Evolutionary conservation across 768 basidiomycete species (phyloP), one percentile per base, ranked within the genome.

Genomic region (Lactarius deliciosus): DNA sequence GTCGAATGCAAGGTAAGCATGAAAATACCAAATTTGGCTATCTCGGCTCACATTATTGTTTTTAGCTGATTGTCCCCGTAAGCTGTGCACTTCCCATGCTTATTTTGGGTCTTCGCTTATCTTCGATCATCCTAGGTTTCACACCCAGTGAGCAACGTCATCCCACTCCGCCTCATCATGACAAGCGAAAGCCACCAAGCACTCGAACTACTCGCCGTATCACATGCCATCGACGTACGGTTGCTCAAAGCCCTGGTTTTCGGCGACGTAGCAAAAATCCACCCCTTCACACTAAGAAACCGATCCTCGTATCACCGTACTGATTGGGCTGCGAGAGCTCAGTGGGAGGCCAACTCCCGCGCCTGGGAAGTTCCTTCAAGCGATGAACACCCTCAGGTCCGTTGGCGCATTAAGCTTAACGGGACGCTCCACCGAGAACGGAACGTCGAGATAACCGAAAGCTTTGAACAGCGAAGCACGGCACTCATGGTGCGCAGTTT

Each of bases 1-100:
- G 63, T 70, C 32, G 67, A 70, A 30, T 70, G 69, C 43, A 53
- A 28, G 32, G 69, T 68, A 38, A 32, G 60, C 18, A 32, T 16
- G 9, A n/a, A 5, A 58, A 58, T 36, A 25, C 53, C 18, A 2
- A 43, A 25, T 59, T 5, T 5, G 11, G n/a, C 30, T 9, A 10
- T 50, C 25, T 59, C 22, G 43, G 38, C 65, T 69, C 28, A 54
- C 30, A 11, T 10, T 47, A 10, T 32, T 5, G 5, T 58, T 36
- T 13, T 25, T 32, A 69, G 69, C 58, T 64, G 36, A 32, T 59
- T 18, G 11, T 30, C 28, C 63, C 69, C 8, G 60, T 69, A 60
- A 38, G 59, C 32, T 25, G 20, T n/a, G 38, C 22, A 28, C n/a
- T 18, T 25, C 40, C 1, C 4, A 11, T 54, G 18, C 28, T 4